Percentiles rank a stretch among this genome's conserved stretches.
phyloP scores from a whole-genome alignment of 352 stramenopile species.

The Phytophthora pini region DNA sequence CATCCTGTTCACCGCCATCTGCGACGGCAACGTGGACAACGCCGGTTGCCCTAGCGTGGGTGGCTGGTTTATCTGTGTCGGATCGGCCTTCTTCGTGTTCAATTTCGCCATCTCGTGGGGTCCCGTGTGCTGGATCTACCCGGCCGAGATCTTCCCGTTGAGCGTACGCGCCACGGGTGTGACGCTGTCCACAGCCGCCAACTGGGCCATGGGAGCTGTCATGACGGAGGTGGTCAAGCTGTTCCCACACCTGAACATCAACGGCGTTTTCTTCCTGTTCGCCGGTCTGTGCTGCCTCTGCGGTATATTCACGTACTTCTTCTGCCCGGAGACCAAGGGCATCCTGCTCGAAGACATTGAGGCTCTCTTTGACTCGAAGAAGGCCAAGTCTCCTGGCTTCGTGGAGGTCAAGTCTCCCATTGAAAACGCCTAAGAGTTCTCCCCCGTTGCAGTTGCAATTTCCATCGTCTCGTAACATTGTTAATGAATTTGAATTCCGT shows the following conservation, averaged over 20 bases:
- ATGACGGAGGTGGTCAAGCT: conserved; percentile 36
- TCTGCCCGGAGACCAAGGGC: conserved; percentile 49
- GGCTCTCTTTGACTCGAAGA: conserved; percentile 34
- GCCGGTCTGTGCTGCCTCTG: conserved; percentile 42
- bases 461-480: background rate
- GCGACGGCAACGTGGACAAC: conserved; percentile 3
- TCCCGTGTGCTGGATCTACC: conserved; percentile 16
- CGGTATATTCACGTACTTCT: conserved; percentile 44
- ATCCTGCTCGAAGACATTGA: conserved; percentile 60
- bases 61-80: conserved; percentile 12
- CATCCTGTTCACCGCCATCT: conserved; percentile 18
- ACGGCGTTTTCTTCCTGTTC: conserved; percentile 69
- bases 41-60: conserved; percentile 1
- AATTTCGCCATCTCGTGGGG: conserved; percentile 20
- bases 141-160: conserved; percentile 15
- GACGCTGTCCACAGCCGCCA: conserved; percentile 10
- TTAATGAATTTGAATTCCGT: conserved; percentile 6
- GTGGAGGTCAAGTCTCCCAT: conserved; percentile 35
- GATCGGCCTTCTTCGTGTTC: conserved; percentile 14
- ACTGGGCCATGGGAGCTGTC: conserved; percentile 38
- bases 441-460: too few relatives aligned
- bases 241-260: conserved; percentile 43
- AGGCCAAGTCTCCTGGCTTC: background rate
- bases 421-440: background rate
- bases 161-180: conserved; percentile 8